Evolutionary conservation across 805 yeast genomes (phyloP).

Genomic region (Metschnikowia anglica): DNA sequence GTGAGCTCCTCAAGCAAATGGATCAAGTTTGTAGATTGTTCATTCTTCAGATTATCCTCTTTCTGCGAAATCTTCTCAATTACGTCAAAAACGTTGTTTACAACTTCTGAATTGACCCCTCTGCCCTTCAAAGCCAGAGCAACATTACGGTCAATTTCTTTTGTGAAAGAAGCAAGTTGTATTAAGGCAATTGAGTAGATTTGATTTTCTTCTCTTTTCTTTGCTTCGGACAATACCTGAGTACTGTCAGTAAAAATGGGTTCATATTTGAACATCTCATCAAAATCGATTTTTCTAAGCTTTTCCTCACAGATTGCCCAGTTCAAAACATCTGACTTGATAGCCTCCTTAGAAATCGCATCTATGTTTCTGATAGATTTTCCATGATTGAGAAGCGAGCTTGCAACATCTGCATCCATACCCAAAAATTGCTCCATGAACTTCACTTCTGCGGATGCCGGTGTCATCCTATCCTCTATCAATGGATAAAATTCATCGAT

Average conservation of each 20-base stretch:
- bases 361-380: constrained; percentile 6
- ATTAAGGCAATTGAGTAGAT: constrained; percentile 18
- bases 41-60: neutral
- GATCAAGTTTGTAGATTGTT: constrained; percentile 8
- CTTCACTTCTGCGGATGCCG: constrained; percentile 11
- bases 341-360: constrained; percentile 4
- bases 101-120: constrained; percentile 13
- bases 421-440: constrained; percentile 5
- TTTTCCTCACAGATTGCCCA: constrained; percentile 9
- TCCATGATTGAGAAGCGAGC: constrained; percentile 4
- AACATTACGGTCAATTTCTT: neutral
- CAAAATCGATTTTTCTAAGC: constrained; percentile 6
- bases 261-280: constrained; percentile 9
- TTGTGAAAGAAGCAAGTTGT: constrained; percentile 19
- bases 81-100: constrained; percentile 2
- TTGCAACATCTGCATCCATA: constrained; percentile 1
- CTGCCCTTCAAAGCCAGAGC: constrained; percentile 6
- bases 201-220: constrained; percentile 4
- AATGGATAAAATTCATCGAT: constrained; percentile 13
- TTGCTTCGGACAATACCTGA: neutral
- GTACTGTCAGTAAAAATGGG: constrained; percentile 3
- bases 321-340: constrained; percentile 2
- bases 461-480: constrained; percentile 14
- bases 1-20: constrained; percentile 9
- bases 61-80: neutral